A percentile compares a stretch with the other conserved stretches of the same genome.
Evolutionary conservation across 345 rosid genomes (phyloP).

Genomic region (Gossypium mustelinum): DNA sequence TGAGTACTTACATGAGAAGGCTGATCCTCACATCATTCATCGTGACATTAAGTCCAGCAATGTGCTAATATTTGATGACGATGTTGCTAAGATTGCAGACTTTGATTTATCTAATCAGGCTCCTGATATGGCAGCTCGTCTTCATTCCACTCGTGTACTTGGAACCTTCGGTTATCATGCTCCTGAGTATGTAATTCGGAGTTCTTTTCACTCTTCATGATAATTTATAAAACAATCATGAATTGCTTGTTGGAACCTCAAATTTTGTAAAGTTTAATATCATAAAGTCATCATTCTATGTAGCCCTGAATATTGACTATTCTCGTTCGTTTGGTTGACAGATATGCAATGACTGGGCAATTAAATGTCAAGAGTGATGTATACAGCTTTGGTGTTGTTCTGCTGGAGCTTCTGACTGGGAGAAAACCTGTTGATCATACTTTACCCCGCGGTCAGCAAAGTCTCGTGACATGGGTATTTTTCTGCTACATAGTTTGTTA

Average conservation of each 20-base stretch:
- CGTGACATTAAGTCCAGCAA: conserved; percentile 83
- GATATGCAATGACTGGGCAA: conserved; percentile 99
- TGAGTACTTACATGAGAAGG: conserved; percentile 70
- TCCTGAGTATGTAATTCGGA: conserved; percentile 56
- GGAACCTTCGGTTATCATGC: conserved; percentile 91
- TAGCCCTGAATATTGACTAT: conserved; percentile 4
- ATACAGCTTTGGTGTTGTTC: conserved; percentile 87
- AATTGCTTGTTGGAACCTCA: not conserved
- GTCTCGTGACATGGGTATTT: conserved; percentile 85
- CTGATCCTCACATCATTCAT: conserved; percentile 61
- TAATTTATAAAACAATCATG: not conserved
- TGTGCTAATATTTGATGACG: conserved; percentile 67
- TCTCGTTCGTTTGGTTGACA: conserved; percentile 22
- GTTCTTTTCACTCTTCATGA: not conserved
- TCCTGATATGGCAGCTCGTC: conserved; percentile 90
- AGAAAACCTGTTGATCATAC: conserved; percentile 97
- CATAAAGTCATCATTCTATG: not conserved
- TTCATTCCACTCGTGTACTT: conserved; percentile 81
- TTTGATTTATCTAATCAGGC: conserved; percentile 85
- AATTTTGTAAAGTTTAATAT: not conserved
- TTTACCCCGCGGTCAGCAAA: conserved; percentile 92
- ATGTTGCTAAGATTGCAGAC: conserved; percentile 78
- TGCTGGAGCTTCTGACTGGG: conserved; percentile 93
- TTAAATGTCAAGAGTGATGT: conserved; percentile 92
- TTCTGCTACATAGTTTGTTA: conserved; percentile 1